Base-by-base conservation (phyloP, 2,329 filamentous ascomycete genomes). In the Fusarium haematococcum region DNA sequence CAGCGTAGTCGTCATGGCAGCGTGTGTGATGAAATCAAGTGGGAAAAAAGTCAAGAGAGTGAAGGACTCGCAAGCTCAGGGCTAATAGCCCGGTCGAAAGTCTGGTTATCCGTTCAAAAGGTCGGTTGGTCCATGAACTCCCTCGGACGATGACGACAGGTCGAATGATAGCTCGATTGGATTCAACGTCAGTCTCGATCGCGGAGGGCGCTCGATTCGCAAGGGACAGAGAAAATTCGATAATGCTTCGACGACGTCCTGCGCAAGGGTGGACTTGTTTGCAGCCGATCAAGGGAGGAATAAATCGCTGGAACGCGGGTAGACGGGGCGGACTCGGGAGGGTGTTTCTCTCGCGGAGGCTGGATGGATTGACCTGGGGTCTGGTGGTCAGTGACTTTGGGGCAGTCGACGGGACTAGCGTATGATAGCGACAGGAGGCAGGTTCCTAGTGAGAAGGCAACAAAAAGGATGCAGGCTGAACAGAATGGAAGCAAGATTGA, bases 1-100 rank as follows among this genome's bases (percentile, higher is more conserved):
- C 60, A 94, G 86, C 50, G 92, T 86, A 63, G 91, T 91, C 68
- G 81, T 76, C 81, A 82, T 81, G 61, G 56, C 66, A 48, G 62
- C 41, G 60, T 41, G 20, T 48, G 23, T 56, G 61, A 27, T 50
- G 62, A 64, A 66, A 63, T 62, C 61, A 66, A 58, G 60, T 62
- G 33, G 33, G 57, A 67, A 70, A 63, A 37, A 63, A 48, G 52
- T 41, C 33, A 59, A 59, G 50, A 73, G 67, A 62, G 69, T 62
- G 60, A 61, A 66, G 59, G 69, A 68, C 69, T 75, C 67, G 75
- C 73, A 71, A 62, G 66, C 68, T 72, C 62, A 23, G 59, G 58
- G 41, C 65, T 41, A 59, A 52, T 71, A 66, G 74, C 77, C 78
- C 69, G 73, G 59, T 67, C 68, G 70, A 65, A 75, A 67, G 70